phyloP scores from a whole-genome alignment of 2,329 filamentous ascomycete genomes.

The Diaporthe sp. region DNA sequence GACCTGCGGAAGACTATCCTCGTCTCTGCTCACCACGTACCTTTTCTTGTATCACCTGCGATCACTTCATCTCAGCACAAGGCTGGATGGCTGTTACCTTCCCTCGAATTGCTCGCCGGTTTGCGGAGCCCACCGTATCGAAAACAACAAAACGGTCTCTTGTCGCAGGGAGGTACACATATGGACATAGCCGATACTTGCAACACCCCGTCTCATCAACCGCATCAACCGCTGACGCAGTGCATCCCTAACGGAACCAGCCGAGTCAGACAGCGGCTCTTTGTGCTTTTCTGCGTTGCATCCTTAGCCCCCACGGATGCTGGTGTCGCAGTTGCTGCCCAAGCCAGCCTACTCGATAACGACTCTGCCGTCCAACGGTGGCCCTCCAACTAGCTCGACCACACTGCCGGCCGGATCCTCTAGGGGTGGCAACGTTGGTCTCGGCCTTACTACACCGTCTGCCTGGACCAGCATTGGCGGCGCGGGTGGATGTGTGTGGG shows the following conservation, averaged over 20 bases:
- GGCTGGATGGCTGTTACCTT: neutral
- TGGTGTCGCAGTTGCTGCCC: conserved; percentile 23
- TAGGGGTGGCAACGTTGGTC: neutral
- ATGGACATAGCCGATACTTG: neutral
- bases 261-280: conserved; percentile 17
- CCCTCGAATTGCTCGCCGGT: too few species aligned
- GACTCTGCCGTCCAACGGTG: neutral
- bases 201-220: too few species aligned
- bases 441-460: conserved; percentile 12
- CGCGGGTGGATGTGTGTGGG: conserved; percentile 3
- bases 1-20: neutral
- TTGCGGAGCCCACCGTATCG: neutral
- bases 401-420: conserved; percentile 1
- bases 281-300: neutral
- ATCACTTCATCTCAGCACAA: neutral
- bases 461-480: neutral
- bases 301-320: neutral
- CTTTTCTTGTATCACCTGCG: neutral
- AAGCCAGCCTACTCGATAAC: neutral
- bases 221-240: conserved; percentile 2
- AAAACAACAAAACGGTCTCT: conserved; percentile 1
- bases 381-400: neutral
- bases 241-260: neutral
- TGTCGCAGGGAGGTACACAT: neutral
- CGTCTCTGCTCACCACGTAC: neutral